phyloP scores from a whole-genome alignment of 371 early-diverging fungal species.

The Nematocida displodere region DNA sequence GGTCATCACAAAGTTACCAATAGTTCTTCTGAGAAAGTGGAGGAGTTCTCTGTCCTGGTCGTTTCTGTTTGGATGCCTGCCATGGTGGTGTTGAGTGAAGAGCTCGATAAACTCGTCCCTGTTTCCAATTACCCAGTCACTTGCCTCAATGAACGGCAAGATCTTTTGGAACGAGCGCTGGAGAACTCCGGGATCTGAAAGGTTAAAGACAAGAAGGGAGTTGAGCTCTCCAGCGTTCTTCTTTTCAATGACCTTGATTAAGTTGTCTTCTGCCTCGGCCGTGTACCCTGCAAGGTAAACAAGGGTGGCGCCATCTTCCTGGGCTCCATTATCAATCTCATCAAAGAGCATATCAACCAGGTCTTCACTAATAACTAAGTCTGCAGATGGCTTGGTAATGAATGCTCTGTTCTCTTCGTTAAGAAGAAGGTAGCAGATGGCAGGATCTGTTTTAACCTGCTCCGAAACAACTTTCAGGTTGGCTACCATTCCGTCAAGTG shows the following conservation, averaged over 20 bases:
- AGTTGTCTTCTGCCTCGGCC: constrained; percentile 1
- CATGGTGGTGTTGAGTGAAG: neutral
- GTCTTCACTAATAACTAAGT: neutral
- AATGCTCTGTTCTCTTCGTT: constrained; percentile 33
- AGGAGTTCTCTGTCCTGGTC: no score
- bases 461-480: neutral
- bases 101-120: constrained; percentile 15
- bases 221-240: neutral
- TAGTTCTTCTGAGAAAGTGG: no score
- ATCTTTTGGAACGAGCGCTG: neutral
- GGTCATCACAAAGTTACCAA: no score
- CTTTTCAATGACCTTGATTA: neutral
- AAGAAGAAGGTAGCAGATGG: constrained; percentile 29
- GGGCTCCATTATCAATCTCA: neutral
- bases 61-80: neutral
- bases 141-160: constrained; percentile 5
- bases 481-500: neutral
- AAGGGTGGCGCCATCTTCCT: neutral
- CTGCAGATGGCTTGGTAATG: constrained; percentile 12
- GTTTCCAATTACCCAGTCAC: constrained; percentile 48
- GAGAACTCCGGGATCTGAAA: constrained; percentile 41
- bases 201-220: constrained; percentile 9
- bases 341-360: neutral
- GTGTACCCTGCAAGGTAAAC: constrained; percentile 44
- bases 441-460: constrained; percentile 20